Base-by-base conservation (phyloP, 257 asterid genomes). In the Coffea eugenioides region DNA sequence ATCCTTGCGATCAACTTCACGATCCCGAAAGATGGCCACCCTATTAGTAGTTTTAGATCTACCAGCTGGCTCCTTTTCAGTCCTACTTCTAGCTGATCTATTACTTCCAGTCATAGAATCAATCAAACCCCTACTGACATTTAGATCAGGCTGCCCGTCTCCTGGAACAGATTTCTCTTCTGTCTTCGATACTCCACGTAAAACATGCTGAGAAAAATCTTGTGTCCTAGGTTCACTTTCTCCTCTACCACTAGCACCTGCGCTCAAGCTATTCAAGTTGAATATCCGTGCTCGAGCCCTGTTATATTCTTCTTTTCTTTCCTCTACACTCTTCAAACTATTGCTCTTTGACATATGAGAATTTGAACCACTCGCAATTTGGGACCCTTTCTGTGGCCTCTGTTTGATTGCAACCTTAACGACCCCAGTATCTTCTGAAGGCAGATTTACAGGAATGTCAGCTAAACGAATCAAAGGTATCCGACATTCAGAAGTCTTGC, bases 281-380 rank as follows among this genome's bases (percentile, higher is more conserved):
- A 96, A 96, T 83, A 96, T 96, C 43, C 99, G 92, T 77, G 98
- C 99, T 77, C 99, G 92, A 36, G 99, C 99, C 90, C 89, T 92
- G 79, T 90, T 92, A 81, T 96, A 96, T 85, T 96, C 98, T 89
- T 96, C 99, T 80, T 96, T 94, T 25, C 98, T 91, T 88, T 96
- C 99, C 89, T 96, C 99, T 78, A 96, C 96, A 77, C 94, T 96
- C 85, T 92, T 96, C 59, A 90, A 84, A 84, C 94, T 93, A 82
- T 91, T 92, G 75, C 92, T 74, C 85, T 89, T 91, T 54, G 80
- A 84, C 79, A 93, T 83, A 73, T 83, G 74, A 20, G 88, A 83
- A 85, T 86, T 85, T 20, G 90, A 88, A 83, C 84, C 77, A 81
- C 85, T 68, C 56, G 61, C 73, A 74, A 34, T 61, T 25, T 71